Conservation (phyloP, 2,329 filamentous ascomycete genomes). For the Cladosporium sp. region DNA sequence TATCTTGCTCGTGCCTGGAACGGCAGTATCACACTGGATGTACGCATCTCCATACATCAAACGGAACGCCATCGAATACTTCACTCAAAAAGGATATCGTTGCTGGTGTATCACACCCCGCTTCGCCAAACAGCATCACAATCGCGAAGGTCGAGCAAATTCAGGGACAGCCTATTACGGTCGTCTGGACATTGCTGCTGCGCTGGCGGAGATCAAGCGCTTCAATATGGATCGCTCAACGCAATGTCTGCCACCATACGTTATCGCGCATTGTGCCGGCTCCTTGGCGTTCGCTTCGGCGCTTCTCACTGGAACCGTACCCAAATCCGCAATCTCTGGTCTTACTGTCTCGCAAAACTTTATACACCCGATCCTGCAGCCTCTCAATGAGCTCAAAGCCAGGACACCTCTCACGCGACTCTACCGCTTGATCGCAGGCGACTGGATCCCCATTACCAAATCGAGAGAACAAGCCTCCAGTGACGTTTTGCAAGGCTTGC, state of each 20-base stretch:
- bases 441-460: slow-evolving; percentile 56
- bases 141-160: slow-evolving; percentile 39
- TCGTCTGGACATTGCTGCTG: slow-evolving; percentile 59
- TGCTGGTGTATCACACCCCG: slow-evolving; percentile 60
- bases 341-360: slow-evolving; percentile 56
- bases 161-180: slow-evolving; percentile 62
- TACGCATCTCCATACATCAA: slow-evolving; percentile 63
- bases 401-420: slow-evolving; percentile 53
- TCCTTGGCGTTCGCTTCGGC: slow-evolving; percentile 59
- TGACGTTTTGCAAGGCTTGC: slow-evolving; percentile 32
- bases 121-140: slow-evolving; percentile 47
- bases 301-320: slow-evolving; percentile 63
- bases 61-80: slow-evolving; percentile 65
- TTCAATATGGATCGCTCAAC: slow-evolving; percentile 14
- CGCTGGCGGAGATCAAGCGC: slow-evolving; percentile 54
- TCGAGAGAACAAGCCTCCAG: slow-evolving; percentile 53
- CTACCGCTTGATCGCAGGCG: slow-evolving; percentile 46
- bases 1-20: slow-evolving; percentile 63
- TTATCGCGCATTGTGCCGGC: slow-evolving; percentile 64
- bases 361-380: neutral
- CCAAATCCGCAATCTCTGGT: slow-evolving; percentile 57
- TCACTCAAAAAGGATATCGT: slow-evolving; percentile 60
- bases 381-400: slow-evolving; percentile 45
- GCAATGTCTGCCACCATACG: slow-evolving; percentile 50
- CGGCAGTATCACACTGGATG: slow-evolving; percentile 63